Conservation (phyloP, 106 monocot species). For the Chionographis japonica region DNA sequence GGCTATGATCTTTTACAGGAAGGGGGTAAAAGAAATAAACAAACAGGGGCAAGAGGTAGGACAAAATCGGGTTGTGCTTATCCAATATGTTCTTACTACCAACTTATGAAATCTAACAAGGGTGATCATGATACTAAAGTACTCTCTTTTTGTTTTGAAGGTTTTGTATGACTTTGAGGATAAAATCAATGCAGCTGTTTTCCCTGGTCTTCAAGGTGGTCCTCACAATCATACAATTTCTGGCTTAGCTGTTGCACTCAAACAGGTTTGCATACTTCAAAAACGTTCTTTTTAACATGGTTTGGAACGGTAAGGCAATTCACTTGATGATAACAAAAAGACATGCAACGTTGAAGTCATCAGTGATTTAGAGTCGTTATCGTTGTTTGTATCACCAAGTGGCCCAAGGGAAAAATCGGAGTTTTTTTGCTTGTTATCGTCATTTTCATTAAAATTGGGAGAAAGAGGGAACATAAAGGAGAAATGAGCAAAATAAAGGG, state of each 20-base stretch:
- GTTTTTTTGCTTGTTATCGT: too few relatives aligned
- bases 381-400: too few relatives aligned
- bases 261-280: conserved; percentile 54
- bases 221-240: conserved; percentile 99
- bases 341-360: too few relatives aligned
- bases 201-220: conserved; percentile 99
- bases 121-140: too few relatives aligned
- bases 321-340: neutral
- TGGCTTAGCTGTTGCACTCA: conserved; percentile 97
- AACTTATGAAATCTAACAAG: neutral
- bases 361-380: too few relatives aligned
- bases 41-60: conserved; percentile 87
- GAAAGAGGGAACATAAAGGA: too few relatives aligned
- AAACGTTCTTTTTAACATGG: neutral
- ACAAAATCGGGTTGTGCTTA: neutral
- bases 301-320: conserved; percentile 3
- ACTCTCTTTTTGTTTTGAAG: conserved; percentile 30
- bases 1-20: conserved; percentile 98
- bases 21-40: conserved; percentile 85
- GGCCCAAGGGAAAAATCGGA: too few relatives aligned
- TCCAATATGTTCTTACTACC: neutral
- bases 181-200: conserved; percentile 96
- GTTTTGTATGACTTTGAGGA: conserved; percentile 89
- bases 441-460: too few relatives aligned
- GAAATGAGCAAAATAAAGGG: too few relatives aligned